phyloP scores from a whole-genome alignment of 1,284 basidiomycete species.

The Bondarzewia mesenterica region DNA sequence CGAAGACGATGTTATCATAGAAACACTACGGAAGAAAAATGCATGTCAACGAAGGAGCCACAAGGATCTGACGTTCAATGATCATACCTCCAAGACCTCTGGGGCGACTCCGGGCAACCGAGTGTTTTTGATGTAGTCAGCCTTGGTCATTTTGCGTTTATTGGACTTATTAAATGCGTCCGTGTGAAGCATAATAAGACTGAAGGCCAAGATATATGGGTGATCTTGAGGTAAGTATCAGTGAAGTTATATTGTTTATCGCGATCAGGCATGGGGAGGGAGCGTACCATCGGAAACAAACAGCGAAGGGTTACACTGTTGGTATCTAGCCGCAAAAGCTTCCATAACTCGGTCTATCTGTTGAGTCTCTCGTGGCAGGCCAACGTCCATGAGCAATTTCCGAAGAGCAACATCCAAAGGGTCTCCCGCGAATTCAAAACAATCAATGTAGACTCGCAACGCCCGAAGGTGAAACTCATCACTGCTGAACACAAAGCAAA shows the following conservation, averaged over 20 bases:
- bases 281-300: constrained; percentile 68
- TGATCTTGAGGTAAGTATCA: constrained; percentile 56
- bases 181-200: constrained; percentile 97
- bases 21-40: constrained; percentile 74
- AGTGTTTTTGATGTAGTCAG: constrained; percentile 90
- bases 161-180: constrained; percentile 98
- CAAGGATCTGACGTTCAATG: constrained; percentile 8
- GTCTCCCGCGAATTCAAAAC: constrained; percentile 76
- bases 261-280: not conserved
- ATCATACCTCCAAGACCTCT: constrained; percentile 76
- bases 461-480: constrained; percentile 70
- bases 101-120: constrained; percentile 77
- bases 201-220: constrained; percentile 95
- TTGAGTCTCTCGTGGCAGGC: constrained; percentile 92
- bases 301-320: constrained; percentile 76
- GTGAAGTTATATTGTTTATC: not conserved
- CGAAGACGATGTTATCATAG: constrained; percentile 94
- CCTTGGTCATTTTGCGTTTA: constrained; percentile 95
- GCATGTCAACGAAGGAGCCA: constrained; percentile 3
- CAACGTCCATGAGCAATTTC: constrained; percentile 85
- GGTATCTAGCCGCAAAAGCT: constrained; percentile 85
- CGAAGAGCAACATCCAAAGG: constrained; percentile 92
- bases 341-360: constrained; percentile 98
- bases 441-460: constrained; percentile 64
- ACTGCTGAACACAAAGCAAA: constrained; percentile 34